These are phyloP conservation scores for Cryptomeria japonica DNA, from an alignment of 75 land plant species.

Conservation along the genomic window DNA sequence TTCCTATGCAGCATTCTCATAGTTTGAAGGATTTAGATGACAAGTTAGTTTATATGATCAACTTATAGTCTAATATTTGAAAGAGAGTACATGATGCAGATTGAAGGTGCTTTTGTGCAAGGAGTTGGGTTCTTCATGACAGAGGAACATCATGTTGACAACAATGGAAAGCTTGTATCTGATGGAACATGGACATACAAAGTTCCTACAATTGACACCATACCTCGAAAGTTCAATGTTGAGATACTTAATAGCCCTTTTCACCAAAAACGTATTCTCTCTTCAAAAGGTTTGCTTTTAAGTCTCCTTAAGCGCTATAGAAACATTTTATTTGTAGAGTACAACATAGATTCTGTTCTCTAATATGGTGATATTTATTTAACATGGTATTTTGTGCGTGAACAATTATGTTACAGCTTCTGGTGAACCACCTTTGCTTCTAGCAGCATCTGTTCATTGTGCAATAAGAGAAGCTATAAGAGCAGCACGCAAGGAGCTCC, in stretches of 20 bases:
- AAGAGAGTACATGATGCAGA: slow-evolving; percentile 35
- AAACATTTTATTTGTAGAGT: background rate
- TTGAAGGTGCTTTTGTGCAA: slow-evolving; percentile 96
- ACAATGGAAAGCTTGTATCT: too few relatives aligned
- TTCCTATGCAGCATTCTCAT: background rate
- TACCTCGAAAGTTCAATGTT: slow-evolving; percentile 75
- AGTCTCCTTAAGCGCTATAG: background rate
- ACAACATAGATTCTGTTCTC: background rate
- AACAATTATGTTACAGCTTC: background rate
- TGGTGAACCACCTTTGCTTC: slow-evolving; percentile 62
- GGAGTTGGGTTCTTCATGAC: slow-evolving; percentile 25
- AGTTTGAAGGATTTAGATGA: background rate
- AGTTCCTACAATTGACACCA: slow-evolving; percentile 72
- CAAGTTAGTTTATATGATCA: background rate
- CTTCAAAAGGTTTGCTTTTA: slow-evolving; percentile 70
- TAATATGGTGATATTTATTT: background rate
- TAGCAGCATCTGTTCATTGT: slow-evolving; percentile 75
- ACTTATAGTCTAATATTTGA: background rate
- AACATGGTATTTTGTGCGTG: background rate
- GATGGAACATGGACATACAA: too few relatives aligned
- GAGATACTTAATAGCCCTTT: slow-evolving; percentile 75
- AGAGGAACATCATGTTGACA: too few relatives aligned
- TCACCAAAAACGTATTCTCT: slow-evolving; percentile 70
- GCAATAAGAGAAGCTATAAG: slow-evolving; percentile 59
- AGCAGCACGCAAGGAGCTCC: slow-evolving; percentile 6